Evolutionary conservation across 768 basidiomycete genomes (phyloP), one percentile per base, ranked within the genome.

Genomic region (Trametes coccinea): DNA sequence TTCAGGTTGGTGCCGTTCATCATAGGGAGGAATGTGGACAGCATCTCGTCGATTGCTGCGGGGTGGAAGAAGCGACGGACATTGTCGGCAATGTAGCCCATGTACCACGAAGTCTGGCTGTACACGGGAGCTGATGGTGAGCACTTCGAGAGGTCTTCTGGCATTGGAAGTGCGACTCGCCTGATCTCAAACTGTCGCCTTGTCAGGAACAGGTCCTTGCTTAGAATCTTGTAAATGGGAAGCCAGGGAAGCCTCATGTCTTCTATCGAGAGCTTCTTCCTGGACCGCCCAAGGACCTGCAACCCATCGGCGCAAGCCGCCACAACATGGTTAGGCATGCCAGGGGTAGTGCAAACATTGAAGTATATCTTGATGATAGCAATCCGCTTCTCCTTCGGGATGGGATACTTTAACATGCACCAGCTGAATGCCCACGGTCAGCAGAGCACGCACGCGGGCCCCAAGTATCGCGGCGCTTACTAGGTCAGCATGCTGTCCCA

Each of bases 61-160:
- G 93, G 93, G 67, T 94, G 93, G 75, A 94, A 95, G 80, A 95
- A 95, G 56, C 90, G 80, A 55, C 91, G 84, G 47, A 84, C 78
- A 68, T 79, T 80, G 40, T 86, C 82, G 33, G 88, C 86, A 62
- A 90, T 79, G 65, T 84, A 84, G 3, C 87, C 89, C 86, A 90
- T 85, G 66, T 84, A 88, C 84, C 85, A 90, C 16, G 89, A 83
- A n/a, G 86, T 73, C 75, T 89, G 88, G 62, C 89, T 90, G 33
- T 48, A 34, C 27, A 29, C 14, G n/a, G 30, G 11, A 31, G 60
- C 30, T 60, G 49, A 29, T 37, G 2, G 52, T 52, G n/a, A 40
- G 40, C 22, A 45, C 46, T 17, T 8, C 34, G 45, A 29, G 41
- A n/a, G 40, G 27, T 45, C 27, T 45, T 16, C 53, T 53, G 37